Evolutionary conservation across 2,329 filamentous ascomycete genomes (phyloP).

Genomic region (Colletotrichum chrysophilum): DNA sequence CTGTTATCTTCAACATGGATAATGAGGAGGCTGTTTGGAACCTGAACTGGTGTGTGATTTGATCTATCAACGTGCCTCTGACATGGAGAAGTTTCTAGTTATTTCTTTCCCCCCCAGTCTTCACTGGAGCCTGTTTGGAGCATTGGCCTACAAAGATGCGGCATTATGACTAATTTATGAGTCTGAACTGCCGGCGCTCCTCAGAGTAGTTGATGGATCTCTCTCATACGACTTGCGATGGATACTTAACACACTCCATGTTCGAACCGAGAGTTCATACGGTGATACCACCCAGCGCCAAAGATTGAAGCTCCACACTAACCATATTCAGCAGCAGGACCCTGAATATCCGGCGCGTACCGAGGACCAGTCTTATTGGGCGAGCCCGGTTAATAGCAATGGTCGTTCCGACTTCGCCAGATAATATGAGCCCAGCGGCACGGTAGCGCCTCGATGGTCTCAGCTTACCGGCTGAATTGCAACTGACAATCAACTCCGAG

Average conservation of each 20-base stretch:
- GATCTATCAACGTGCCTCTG: background rate
- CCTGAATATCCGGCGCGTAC: constrained; percentile 2
- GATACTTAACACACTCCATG: background rate
- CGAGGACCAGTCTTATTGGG: background rate
- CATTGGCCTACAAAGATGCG: background rate
- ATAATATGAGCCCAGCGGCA: background rate
- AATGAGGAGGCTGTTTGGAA: background rate
- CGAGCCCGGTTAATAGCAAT: background rate
- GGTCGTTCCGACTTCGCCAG: background rate
- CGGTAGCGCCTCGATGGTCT: background rate
- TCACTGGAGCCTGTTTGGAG: background rate
- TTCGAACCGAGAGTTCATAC: background rate
- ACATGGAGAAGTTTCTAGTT: background rate
- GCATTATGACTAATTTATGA: background rate
- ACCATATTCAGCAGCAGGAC: background rate
- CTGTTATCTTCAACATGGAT: background rate
- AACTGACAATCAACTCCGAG: background rate
- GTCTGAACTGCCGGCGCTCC: background rate
- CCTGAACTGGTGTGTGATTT: background rate
- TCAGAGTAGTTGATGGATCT: background rate
- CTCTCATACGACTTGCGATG: background rate
- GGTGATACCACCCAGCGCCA: background rate
- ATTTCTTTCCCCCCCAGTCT: background rate
- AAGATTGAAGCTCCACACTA: background rate
- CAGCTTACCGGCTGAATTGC: background rate